Conservation (phyloP, 2,329 filamentous ascomycete genomes). For the Simplicillium sp. region DNA sequence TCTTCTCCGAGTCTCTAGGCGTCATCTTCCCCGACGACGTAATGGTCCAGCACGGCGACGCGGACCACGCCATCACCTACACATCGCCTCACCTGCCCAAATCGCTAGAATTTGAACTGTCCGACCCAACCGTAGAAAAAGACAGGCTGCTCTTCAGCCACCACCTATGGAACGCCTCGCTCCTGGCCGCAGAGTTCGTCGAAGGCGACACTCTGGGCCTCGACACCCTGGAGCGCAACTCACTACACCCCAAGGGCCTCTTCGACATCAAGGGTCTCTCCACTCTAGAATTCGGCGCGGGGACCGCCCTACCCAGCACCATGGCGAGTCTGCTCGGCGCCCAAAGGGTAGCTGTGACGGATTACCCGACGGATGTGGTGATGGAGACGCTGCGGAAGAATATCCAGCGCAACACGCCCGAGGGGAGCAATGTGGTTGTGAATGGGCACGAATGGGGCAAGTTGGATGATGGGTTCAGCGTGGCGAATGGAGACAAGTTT, state of each 20-base stretch:
- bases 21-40: conserved; percentile 56
- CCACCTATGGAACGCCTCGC: conserved; percentile 56
- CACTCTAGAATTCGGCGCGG: conserved; percentile 56
- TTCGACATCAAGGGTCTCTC: conserved; percentile 36
- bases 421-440: conserved; percentile 19
- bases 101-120: conserved; percentile 26
- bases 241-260: conserved; percentile 1
- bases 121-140: conserved; percentile 34
- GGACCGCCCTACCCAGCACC: conserved; percentile 40
- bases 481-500: conserved; percentile 26
- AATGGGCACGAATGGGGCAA: conserved; percentile 54
- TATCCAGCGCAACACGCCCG: conserved; percentile 35
- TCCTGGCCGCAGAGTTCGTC: conserved; percentile 39
- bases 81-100: conserved; percentile 32
- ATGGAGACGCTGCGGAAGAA: conserved; percentile 48
- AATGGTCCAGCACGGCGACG: conserved; percentile 50
- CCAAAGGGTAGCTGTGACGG: conserved; percentile 42
- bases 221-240: conserved; percentile 2
- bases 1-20: conserved; percentile 42
- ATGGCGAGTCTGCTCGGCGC: conserved; percentile 33
- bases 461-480: conserved; percentile 15
- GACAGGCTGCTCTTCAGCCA: conserved; percentile 53
- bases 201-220: conserved; percentile 29
- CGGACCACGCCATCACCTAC: conserved; percentile 44
- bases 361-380: conserved; percentile 53